These are phyloP conservation scores for Clitopilus passeckerianus DNA, from an alignment of 768 basidiomycete species.

Conservation along the genomic window DNA sequence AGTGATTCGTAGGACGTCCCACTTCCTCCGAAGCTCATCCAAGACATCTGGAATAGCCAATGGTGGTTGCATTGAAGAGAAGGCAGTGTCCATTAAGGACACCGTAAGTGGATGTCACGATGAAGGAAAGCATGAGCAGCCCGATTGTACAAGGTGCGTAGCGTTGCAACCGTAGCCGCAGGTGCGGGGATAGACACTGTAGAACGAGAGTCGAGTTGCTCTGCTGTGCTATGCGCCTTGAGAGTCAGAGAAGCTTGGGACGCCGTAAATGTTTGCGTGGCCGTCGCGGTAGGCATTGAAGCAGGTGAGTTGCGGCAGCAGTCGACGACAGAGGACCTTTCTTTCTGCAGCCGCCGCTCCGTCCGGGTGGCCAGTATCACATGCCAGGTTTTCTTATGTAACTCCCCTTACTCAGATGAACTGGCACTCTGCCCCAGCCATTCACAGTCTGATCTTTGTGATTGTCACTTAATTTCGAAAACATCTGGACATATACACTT, in stretches of 20 bases:
- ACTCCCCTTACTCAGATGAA: neutral
- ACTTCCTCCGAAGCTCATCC: slow-evolving; percentile 63
- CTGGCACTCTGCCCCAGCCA: too few relatives aligned
- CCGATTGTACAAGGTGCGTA: slow-evolving; percentile 71
- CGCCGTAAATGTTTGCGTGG: slow-evolving; percentile 27
- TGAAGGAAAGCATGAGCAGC: slow-evolving; percentile 78
- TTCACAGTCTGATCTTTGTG: too few relatives aligned
- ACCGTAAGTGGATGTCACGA: slow-evolving; percentile 66
- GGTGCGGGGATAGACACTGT: slow-evolving; percentile 12
- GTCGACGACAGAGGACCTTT: neutral
- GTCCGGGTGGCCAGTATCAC: slow-evolving; percentile 6
- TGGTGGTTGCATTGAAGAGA: slow-evolving; percentile 50
- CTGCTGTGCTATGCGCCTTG: slow-evolving; percentile 20
- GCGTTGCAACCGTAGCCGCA: slow-evolving; percentile 37
- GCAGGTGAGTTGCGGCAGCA: slow-evolving; percentile 1
- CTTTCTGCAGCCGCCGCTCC: neutral
- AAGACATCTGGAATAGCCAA: slow-evolving; percentile 30
- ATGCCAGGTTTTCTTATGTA: slow-evolving; percentile 5
- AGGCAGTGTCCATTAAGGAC: slow-evolving; percentile 63
- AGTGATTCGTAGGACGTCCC: slow-evolving; percentile 85
- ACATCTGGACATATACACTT: too few relatives aligned
- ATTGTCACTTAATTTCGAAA: too few relatives aligned
- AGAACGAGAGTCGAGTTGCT: neutral
- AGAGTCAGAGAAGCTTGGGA: slow-evolving; percentile 24
- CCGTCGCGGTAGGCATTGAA: slow-evolving; percentile 50